Base-by-base conservation (phyloP, 768 basidiomycete genomes). In the Kockovaella imperatae region DNA sequence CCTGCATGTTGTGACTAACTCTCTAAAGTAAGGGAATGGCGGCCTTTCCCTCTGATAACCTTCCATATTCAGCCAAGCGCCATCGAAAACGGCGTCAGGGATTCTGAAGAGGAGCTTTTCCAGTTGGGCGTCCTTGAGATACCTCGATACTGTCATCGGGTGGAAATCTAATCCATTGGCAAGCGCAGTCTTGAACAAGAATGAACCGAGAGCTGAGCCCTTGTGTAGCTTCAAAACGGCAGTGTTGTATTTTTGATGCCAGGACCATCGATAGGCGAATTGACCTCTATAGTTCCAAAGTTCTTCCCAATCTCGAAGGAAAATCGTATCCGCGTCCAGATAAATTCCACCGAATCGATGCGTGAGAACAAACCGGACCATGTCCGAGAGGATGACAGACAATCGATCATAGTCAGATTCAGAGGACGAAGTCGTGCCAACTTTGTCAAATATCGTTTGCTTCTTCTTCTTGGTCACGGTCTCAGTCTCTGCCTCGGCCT, bases 281-380 rank as follows among this genome's bases (percentile, higher is more conserved):
- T 90, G 89, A 31, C 91, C 91, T 60, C 83, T 81, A 84, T 87
- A 95, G 24, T 87, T 88, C 88, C 88, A 96, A 4, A 99, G 75
- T 58, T 97, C 93, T 67, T 95, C 91, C 95, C 95, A 99, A 64
- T 99, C 93, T 18, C 95, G 83, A 26, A 99, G 73, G 59, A 99
- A 81, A 55, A 99, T 80, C 7, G 89, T 96, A 68, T 97, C 95
- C 8, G 91, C 90, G 62, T 99, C 93, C 44, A 99, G 81, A 67
- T 97, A 99, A 41, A 90, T 86, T 13, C 93, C 93, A 20, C 95
- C 93, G 62, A 85, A 97, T 18, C 90, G 83, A 70, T 99, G 87
- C 53, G 87, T 90, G n/a, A 99, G 77, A 48, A 97, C 83, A 70
- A 97, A 99, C 20, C 93, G 83, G 15, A 88, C 93, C 84, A 97